Conservation (phyloP, 2,329 filamentous ascomycete species). For the Sporothrix euskadiensis region DNA sequence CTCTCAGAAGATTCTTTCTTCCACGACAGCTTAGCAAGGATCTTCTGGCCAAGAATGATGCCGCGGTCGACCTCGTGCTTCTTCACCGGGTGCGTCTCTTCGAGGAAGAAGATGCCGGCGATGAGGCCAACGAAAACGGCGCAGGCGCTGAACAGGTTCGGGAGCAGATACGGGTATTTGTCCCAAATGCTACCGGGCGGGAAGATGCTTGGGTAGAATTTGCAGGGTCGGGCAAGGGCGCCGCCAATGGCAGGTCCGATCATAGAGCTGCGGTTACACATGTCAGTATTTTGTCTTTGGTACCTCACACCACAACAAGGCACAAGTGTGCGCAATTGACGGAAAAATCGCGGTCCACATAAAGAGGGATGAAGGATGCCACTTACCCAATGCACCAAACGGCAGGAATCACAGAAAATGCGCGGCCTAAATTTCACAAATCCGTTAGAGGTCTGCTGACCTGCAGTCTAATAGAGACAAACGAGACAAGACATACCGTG, state of each 20-base stretch:
- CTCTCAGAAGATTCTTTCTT: slow-evolving; percentile 31
- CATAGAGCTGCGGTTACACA: slow-evolving; percentile 64
- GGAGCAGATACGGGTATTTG: slow-evolving; percentile 82
- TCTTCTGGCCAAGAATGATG: slow-evolving; percentile 71
- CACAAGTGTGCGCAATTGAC: not conserved
- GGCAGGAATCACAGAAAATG: slow-evolving; percentile 96
- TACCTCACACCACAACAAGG: not conserved
- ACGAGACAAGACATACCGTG: slow-evolving; percentile 63
- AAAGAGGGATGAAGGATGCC: not conserved
- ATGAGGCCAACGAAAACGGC: slow-evolving; percentile 74
- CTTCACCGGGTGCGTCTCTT: slow-evolving; percentile 88
- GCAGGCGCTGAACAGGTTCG: slow-evolving; percentile 85
- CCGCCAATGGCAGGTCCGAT: slow-evolving; percentile 90
- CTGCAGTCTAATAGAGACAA: not conserved
- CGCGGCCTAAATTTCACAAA: slow-evolving; percentile 61
- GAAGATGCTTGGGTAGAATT: slow-evolving; percentile 77
- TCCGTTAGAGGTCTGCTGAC: not conserved
- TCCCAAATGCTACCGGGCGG: slow-evolving; percentile 75
- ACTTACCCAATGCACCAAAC: slow-evolving; percentile 91
- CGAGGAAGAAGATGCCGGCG: slow-evolving; percentile 81
- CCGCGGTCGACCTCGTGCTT: slow-evolving; percentile 75
- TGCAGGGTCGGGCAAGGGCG: slow-evolving; percentile 80
- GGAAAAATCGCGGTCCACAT: not conserved
- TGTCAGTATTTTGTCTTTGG: slow-evolving; percentile 1
- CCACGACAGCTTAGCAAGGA: slow-evolving; percentile 52